phyloP scores from a whole-genome alignment of 2,329 filamentous ascomycete genomes.

The Fusarium marasasianum region DNA sequence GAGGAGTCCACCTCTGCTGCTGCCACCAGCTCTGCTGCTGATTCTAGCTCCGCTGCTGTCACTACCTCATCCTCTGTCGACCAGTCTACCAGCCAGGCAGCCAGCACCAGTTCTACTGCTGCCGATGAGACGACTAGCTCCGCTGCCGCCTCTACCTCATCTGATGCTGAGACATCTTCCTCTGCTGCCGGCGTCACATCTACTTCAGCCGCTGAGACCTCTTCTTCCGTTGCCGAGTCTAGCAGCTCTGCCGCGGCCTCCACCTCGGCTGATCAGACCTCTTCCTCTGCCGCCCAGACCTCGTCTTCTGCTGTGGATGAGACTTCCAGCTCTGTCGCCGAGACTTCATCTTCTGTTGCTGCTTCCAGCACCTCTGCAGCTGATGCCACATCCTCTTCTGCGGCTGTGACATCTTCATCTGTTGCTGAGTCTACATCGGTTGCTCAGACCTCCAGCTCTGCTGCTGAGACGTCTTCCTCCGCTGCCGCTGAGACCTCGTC shows the following conservation, averaged over 20 bases:
- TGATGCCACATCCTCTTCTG: too few relatives aligned
- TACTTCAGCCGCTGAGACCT: background rate
- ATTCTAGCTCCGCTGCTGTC: background rate
- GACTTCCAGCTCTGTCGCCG: background rate
- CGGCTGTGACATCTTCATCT: background rate
- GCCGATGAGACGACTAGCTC: background rate
- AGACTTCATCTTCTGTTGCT: too few relatives aligned
- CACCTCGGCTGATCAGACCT: background rate
- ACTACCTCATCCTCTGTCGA: background rate
- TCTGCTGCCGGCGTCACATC: background rate
- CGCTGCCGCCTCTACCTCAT: background rate
- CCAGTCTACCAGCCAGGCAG: background rate
- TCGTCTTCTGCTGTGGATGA: too few relatives aligned
- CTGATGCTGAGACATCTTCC: background rate
- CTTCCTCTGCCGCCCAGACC: background rate
- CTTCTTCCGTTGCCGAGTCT: background rate
- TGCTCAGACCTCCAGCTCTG: background rate
- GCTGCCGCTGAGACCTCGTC: background rate
- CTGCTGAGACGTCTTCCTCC: background rate
- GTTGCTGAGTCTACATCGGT: background rate
- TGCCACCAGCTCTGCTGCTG: background rate
- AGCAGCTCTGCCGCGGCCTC: background rate
- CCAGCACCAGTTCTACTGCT: background rate
- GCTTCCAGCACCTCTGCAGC: too few relatives aligned
- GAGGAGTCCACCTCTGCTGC: background rate